Base-by-base conservation (phyloP, 2,329 filamentous ascomycete species). In the Hymenoscyphus linearis region DNA sequence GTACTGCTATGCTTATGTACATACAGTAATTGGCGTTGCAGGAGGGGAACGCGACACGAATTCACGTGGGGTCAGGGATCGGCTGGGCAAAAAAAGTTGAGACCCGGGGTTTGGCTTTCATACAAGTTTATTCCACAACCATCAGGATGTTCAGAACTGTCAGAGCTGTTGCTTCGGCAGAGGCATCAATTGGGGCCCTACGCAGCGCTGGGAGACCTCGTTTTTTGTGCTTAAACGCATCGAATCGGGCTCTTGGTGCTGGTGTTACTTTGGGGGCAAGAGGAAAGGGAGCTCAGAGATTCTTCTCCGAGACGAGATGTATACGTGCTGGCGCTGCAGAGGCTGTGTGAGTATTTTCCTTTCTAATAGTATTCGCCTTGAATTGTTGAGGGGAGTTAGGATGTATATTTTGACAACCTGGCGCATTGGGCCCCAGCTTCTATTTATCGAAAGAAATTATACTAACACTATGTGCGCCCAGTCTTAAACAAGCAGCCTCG, bases 111-210 rank as follows among this genome's bases (percentile, higher is more conserved):
- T 62, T 60, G 18, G 58, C 52, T 62, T 26, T 44, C n/a, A 52
- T 56, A 59, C 57, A 64, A 65, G 64, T 63, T 59, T 26, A 62
- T 26, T 50, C 57, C 63, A 59, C 61, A 64, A 68, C 18, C 10
- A 71, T 68, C 68, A 71, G 66, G 66, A 66, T 66, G 65, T 65
- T 70, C 62, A 69, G 66, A 70, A 63, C 64, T 64, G 64, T 67
- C 35, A 65, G 71, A 61, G 67, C 65, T 61, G 70, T 61, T 31
- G 67, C 68, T 63, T 67, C 64, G 26, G 62, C 65, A 52, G 69
- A 69, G 58, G 65, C 62, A 57, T 65, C 65, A 44, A 56, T 66
- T 67, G 60, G 61, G 6, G 64, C 59, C 55, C 36, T 69, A 18
- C 60, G 66, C 55, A 64, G 63, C 59, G 62, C 60, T 37, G 59